Base-by-base conservation (phyloP, 2,329 filamentous ascomycete genomes). In the Alternaria sp. region DNA sequence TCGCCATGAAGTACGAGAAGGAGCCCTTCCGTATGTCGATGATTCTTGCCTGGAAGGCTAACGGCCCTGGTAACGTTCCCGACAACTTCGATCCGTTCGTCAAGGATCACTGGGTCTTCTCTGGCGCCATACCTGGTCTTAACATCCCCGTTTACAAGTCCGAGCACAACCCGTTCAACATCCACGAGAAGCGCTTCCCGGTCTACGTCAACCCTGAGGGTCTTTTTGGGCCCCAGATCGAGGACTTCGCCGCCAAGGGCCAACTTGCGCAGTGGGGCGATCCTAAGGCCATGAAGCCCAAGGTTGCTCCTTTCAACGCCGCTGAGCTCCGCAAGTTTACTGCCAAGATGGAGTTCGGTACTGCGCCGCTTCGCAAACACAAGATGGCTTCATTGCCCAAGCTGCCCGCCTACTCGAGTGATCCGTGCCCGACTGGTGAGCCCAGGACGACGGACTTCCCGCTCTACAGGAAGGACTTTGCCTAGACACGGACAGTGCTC, bases 201-300 rank as follows among this genome's bases (percentile, higher is more conserved):
- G 47, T 36, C 23, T n/a, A 44, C 28, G 3, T 21, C 17, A 10
- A 19, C 5, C 17, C 44, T 10, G 51, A 43, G 17, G 7, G 6
- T 15, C 3, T 32, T 6, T 57, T 26, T n/a, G 53, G 53, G 2
- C 53, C 46, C 25, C 36, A 58, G 36, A 53, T 58, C 13, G 54
- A 62, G 26, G 59, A 58, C 30, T 60, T 40, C 23, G 58, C 58
- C 15, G 58, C 51, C 36, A 13, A 26, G 12, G 50, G 58, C 12
- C 43, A 26, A 10, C 58, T 60, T 12, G 43, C 28, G 12, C 21
- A 43, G 15, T 60, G 51, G 57, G 43, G 26, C n/a, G 40, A 44
- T 10, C 7, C 36, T 6, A 6, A 32, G 23, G 28, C 49, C 17
- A 55, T 36, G 28, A 36, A 54, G 13, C 3, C 15, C 26, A 32